Conservation (phyloP, 176 grass and related monocot species). For the Phoenix roebelenii region DNA sequence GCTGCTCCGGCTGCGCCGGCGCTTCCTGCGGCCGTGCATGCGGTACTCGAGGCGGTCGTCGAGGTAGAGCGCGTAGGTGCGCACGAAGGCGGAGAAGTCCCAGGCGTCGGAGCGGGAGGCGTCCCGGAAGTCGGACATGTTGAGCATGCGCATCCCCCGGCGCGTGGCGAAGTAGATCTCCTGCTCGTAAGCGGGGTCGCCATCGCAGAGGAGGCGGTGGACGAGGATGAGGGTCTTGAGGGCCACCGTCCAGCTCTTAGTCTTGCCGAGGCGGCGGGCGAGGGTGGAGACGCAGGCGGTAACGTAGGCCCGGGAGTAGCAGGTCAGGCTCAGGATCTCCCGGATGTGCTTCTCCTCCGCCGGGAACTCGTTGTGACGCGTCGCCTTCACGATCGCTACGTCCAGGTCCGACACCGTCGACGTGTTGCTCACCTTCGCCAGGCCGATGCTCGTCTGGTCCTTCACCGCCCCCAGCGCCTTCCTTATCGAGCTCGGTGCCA, state of each 20-base stretch:
- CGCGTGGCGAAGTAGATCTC: slow-evolving; percentile 58
- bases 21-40: slow-evolving; percentile 26
- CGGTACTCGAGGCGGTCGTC: slow-evolving; percentile 55
- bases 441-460: slow-evolving; percentile 82
- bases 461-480: slow-evolving; percentile 80
- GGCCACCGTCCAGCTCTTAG: slow-evolving; percentile 64
- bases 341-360: slow-evolving; percentile 68
- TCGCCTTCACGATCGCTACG: slow-evolving; percentile 79
- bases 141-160: slow-evolving; percentile 43
- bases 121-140: slow-evolving; percentile 50
- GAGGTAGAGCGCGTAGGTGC: slow-evolving; percentile 53
- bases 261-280: slow-evolving; percentile 53
- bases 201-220: slow-evolving; percentile 74
- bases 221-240: slow-evolving; percentile 79
- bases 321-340: slow-evolving; percentile 61
- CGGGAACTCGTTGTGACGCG: slow-evolving; percentile 73
- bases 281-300: slow-evolving; percentile 40
- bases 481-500: slow-evolving; percentile 70
- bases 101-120: slow-evolving; percentile 28
- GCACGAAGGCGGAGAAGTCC: slow-evolving; percentile 56
- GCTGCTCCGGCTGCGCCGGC: not conserved
- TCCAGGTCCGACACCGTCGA: slow-evolving; percentile 48
- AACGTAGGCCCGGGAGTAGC: slow-evolving; percentile 39
- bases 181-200: slow-evolving; percentile 43
- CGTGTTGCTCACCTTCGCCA: slow-evolving; percentile 51